Base-by-base conservation (phyloP, 2,329 filamentous ascomycete species). In the Alternaria ventricosa region DNA sequence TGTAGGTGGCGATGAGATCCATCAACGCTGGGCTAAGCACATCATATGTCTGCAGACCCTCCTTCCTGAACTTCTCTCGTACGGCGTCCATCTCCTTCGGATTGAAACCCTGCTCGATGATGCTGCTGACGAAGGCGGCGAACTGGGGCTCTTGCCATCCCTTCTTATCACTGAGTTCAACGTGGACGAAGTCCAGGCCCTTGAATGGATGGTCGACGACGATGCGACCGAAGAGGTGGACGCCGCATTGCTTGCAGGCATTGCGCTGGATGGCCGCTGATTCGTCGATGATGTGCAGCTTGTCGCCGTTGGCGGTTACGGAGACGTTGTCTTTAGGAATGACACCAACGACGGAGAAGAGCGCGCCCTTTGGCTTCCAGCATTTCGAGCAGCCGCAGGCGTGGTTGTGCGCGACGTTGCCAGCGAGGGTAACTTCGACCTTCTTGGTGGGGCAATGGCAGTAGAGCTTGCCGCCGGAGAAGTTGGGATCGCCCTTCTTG, bases 121-220 rank as follows among this genome's bases (percentile, higher is more conserved):
- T 87, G 60, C 86, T 89, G 36, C 86, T 88, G 43, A 91, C 88
- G 64, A 91, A 92, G 0, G 85, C 89, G 3, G 89, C 89, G 68
- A 91, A 92, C 73, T 91, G 89, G 7, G 88, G 88, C 80, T 90
- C 89, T 79, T 91, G 89, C 89, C 89, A 91, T n/a, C 89, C 89
- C 74, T 86, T 83, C 58, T 85, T 78, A 55, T 85, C 80, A 18
- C 84, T 87, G 47, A 92, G 80, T 79, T 92, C 89, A 1, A 82
- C 83, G 77, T 91, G 89, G 11, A 91, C 87, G 75, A 91, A 91
- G 75, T 90, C 88, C n/a, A 91, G 82, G 0, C 89, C 89, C 76
- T 88, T 87, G 83, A 92, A 91, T 0, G 89, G 80, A 72, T 91
- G 89, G 1, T 89, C 86, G 64, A 82, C 83, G 69, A 88, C 86